Evolutionary conservation across 208 protist genomes (phyloP).

Genomic region (Tetramitus jugosus): DNA sequence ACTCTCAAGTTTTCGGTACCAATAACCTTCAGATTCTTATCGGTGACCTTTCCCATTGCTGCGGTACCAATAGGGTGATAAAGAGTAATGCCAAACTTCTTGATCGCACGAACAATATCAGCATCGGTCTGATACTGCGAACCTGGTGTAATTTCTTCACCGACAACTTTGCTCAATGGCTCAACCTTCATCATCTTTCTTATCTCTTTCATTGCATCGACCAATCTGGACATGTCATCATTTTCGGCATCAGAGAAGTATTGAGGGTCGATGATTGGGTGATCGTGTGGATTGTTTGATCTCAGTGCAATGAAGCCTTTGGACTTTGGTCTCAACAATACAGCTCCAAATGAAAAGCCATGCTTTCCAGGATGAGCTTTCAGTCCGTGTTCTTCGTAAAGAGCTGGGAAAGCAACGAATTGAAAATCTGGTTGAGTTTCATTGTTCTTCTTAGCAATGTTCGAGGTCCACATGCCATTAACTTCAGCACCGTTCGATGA

Average conservation of each 20-base stretch:
- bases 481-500: background rate
- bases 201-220: conserved; percentile 22
- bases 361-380: background rate
- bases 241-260: background rate
- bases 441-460: background rate
- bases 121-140: conserved; percentile 24
- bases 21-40: conserved; percentile 25
- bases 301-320: background rate
- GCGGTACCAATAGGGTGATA: conserved; percentile 41
- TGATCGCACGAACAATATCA: conserved; percentile 32
- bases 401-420: background rate
- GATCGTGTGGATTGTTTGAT: background rate
- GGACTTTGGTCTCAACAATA: background rate
- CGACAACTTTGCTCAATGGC: conserved; percentile 24
- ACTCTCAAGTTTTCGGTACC: conserved; percentile 36
- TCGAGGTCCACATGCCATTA: background rate
- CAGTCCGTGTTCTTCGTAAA: background rate
- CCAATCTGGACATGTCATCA: conserved; percentile 15
- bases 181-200: conserved; percentile 9
- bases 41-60: conserved; percentile 36
- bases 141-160: conserved; percentile 29
- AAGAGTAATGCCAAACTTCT: conserved; percentile 25
- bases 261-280: conserved; percentile 15
- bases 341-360: background rate
- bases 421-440: background rate